Evolutionary conservation across 441 rosid genomes (phyloP), one percentile per base, ranked within the genome.

Genomic region (Viola pubescens): DNA sequence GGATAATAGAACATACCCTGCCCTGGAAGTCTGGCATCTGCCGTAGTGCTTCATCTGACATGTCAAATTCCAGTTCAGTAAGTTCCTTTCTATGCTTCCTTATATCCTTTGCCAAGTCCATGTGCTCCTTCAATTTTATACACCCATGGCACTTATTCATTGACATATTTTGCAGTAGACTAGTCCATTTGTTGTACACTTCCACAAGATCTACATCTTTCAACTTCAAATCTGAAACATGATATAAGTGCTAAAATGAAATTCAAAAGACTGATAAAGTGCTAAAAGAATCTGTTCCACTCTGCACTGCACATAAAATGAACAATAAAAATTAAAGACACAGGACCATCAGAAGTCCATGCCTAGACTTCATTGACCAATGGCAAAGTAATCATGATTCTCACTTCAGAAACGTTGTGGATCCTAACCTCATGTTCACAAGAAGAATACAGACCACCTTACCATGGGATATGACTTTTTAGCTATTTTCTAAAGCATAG

Each of bases 21-120:
- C 94, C 95, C 73, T 84, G 89, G 82, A 94, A 94, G 37, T 89
- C 94, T 0, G 98, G 95, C 98, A 94, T 94, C 84, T 88, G 98
- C 67, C 77, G 73, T 16, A 94, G 75, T 14, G 98, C 95, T 75
- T 90, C 94, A 73, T 90, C 96, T n/a, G 97, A 94, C 83, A 88
- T 82, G 68, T 83, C 68, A 69, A 77, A 88, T 69, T 71, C 63
- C 43, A 88, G 82, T 43, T 56, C 74, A 43, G 66, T 73, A 56
- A 89, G 88, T 73, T 90, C 94, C 39, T 81, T 82, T 71, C 79
- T 81, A 59, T 90, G 84, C 67, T 64, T 63, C 77, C 62, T 82
- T 66, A 76, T 86, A 65, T 86, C 92, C 73, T 74, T 80, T 51
- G 89, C 92, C 69, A 86, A 66, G 70, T 72, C 78, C 39, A 88